Conservation (phyloP, 2,329 filamentous ascomycete genomes). For the Phialocephala sp. region DNA sequence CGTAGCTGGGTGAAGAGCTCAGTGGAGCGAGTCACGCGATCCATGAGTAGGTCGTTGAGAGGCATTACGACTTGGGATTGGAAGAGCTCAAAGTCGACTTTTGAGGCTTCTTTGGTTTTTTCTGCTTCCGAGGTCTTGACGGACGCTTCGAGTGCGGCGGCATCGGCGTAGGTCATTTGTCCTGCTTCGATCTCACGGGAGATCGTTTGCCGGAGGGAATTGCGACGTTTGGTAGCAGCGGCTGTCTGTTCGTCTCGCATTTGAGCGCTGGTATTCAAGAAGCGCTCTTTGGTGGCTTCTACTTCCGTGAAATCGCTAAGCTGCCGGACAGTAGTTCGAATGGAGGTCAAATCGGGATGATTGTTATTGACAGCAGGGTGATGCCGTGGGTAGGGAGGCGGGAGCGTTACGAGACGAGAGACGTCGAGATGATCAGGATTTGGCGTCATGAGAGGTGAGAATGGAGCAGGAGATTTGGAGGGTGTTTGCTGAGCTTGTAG, state of each 20-base stretch:
- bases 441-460: conserved; percentile 49
- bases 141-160: conserved; percentile 79
- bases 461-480: conserved; percentile 36
- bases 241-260: conserved; percentile 60
- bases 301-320: conserved; percentile 78
- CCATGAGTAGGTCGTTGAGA: conserved; percentile 78
- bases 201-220: conserved; percentile 74
- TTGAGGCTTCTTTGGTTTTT: conserved; percentile 73
- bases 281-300: conserved; percentile 69
- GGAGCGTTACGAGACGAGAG: conserved; percentile 88
- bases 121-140: conserved; percentile 73
- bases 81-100: conserved; percentile 83
- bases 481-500: conserved; percentile 38
- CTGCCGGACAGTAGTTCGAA: conserved; percentile 74
- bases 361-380: conserved; percentile 96
- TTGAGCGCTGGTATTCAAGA: conserved; percentile 60
- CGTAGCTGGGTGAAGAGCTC: conserved; percentile 79
- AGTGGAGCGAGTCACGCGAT: conserved; percentile 75
- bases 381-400: conserved; percentile 91
- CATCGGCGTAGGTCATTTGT: conserved; percentile 81
- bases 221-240: conserved; percentile 58
- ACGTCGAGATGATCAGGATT: conserved; percentile 74
- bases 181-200: conserved; percentile 80
- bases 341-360: conserved; percentile 84
- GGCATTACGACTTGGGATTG: conserved; percentile 84